Evolutionary conservation across 306 rosid species (phyloP), one percentile per base, ranked within the genome.

Genomic region (Adenanthera pavonina): DNA sequence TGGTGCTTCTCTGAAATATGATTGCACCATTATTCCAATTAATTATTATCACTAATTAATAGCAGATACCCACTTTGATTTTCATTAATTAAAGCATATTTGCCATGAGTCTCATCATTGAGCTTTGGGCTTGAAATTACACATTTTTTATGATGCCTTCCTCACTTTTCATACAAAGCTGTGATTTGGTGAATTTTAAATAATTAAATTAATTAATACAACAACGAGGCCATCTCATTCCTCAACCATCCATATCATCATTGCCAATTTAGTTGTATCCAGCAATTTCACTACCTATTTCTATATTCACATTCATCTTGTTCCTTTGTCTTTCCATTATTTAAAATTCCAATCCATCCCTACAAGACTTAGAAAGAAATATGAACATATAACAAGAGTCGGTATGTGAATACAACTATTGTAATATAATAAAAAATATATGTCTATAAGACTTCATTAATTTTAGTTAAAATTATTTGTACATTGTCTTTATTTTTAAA

Each of bases 51-150:
- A 78, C 81, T 85, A 74, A 62, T 66, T 77, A 84, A 72, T 40
- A 53, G 47, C 44, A 73, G 51, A 35, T 5, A 69, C 47, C 85
- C 40, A 77, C 81, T 80, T 83, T 82, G 79, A 70, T 79, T 65
- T 67, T 80, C 87, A 68, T 82, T 84, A 13, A 77, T 43, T 44
- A 69, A 87, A 69, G 81, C 87, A 74, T 85, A 78, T 74, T 74
- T 84, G 64, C 72, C 57, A 72, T 33, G 36, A 30, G 77, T 33
- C 73, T 78, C 76, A 84, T 81, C 59, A 84, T 83, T 59, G 80
- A 80, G 76, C 67, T 68, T 13, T n/a, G 56, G 78, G 82, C 71
- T 65, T 51, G 57, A 81, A 81, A 54, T 73, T 78, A 80, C 79
- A 83, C 62, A 44, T 49, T 67, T 73, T 80, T 83, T 83, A 77